Percentiles rank a stretch among this genome's conserved stretches.
These are phyloP conservation scores for Pythium dissotocum DNA, from an alignment of 352 stramenopile genomes.

Conservation along the genomic window DNA sequence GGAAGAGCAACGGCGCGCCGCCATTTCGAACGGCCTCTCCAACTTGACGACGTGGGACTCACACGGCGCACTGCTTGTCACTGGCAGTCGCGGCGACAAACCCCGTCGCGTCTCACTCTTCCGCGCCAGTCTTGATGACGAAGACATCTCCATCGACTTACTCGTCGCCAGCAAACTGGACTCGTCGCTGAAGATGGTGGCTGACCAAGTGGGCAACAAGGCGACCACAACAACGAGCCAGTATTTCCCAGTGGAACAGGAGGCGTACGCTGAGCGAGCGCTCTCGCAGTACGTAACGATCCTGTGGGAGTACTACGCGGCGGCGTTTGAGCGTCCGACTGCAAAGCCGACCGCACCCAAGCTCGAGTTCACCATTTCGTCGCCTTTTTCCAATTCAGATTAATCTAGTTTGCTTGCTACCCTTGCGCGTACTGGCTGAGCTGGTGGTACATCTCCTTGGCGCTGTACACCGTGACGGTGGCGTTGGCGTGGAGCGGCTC, in stretches of 20 bases:
- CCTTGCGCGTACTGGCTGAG: conserved; percentile 76
- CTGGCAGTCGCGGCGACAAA: not conserved
- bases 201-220: conserved; percentile 54
- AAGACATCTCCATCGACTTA: conserved; percentile 81
- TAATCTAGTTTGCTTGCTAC: conserved; percentile 20
- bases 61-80: conserved; percentile 40
- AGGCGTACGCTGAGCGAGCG: conserved; percentile 74
- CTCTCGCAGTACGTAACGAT: conserved; percentile 79
- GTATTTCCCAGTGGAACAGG: conserved; percentile 66
- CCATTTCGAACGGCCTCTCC: conserved; percentile 42
- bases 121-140: conserved; percentile 70
- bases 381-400: conserved; percentile 47
- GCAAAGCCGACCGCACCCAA: conserved; percentile 57
- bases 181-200: conserved; percentile 86
- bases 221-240: not conserved
- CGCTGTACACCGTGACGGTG: conserved; percentile 74
- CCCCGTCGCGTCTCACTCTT: conserved; percentile 55
- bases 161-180: conserved; percentile 83
- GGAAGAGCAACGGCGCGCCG: conserved; percentile 14
- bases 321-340: conserved; percentile 53
- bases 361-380: conserved; percentile 82
- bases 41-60: conserved; percentile 71
- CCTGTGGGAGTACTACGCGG: conserved; percentile 82
- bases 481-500: conserved; percentile 69
- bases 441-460: conserved; percentile 74